These are phyloP conservation scores for Nemania sp. DNA, from an alignment of 2,329 filamentous ascomycete species.

Conservation along the genomic window DNA sequence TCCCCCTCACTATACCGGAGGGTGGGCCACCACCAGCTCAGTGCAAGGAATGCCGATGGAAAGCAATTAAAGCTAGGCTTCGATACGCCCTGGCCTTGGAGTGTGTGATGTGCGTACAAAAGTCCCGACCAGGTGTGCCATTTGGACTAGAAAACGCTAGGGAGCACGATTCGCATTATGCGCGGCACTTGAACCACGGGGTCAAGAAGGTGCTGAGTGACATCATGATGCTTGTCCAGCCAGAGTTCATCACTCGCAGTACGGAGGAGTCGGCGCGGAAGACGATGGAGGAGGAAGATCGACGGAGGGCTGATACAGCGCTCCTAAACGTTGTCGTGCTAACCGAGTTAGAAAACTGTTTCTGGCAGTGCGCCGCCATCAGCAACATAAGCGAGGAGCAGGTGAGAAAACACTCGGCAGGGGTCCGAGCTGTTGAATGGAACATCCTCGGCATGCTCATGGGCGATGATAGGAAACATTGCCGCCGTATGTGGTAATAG, in stretches of 20 bases:
- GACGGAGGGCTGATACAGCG: slow-evolving; percentile 38
- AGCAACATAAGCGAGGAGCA: slow-evolving; percentile 37
- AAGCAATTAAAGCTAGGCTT: slow-evolving; percentile 34
- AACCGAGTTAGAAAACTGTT: slow-evolving; percentile 43
- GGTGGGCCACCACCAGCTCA: slow-evolving; percentile 37
- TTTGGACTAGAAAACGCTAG: slow-evolving; percentile 1
- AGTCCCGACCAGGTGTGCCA: slow-evolving; percentile 15
- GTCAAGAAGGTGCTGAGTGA: slow-evolving; percentile 33
- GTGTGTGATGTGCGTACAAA: slow-evolving; percentile 41
- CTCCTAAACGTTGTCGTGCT: slow-evolving; percentile 43
- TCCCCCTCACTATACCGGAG: slow-evolving; percentile 45
- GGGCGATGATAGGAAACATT: neutral
- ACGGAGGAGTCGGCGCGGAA: slow-evolving; percentile 36
- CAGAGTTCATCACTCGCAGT: slow-evolving; percentile 44
- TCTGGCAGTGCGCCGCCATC: slow-evolving; percentile 41
- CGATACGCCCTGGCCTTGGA: slow-evolving; percentile 38
- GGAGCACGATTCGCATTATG: slow-evolving; percentile 42
- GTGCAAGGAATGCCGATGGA: slow-evolving; percentile 47
- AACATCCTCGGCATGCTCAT: slow-evolving; percentile 26
- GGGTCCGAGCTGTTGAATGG: slow-evolving; percentile 37
- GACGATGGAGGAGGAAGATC: slow-evolving; percentile 37
- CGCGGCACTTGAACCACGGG: slow-evolving; percentile 36
- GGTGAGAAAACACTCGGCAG: slow-evolving; percentile 29
- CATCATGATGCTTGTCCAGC: slow-evolving; percentile 39
- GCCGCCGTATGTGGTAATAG: slow-evolving; percentile 44